phyloP scores from a whole-genome alignment of 176 grass and related monocot genomes.

The Olyra latifolia region DNA sequence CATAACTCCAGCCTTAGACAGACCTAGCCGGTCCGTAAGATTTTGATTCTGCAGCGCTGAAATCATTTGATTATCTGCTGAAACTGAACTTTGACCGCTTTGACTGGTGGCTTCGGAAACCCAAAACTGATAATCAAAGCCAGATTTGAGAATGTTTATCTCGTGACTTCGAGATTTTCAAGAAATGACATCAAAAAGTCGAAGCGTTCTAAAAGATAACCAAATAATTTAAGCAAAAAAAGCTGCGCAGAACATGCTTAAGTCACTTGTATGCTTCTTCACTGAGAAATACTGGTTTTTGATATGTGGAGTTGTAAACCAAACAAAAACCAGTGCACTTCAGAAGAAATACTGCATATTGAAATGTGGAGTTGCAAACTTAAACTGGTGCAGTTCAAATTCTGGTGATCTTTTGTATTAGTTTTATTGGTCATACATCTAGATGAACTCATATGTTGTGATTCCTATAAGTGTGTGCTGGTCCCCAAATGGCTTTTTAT shows the following conservation, averaged over 20 bases:
- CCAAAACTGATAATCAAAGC: too few relatives aligned
- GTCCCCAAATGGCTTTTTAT: not conserved
- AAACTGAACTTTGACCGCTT: too few relatives aligned
- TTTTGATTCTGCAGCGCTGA: too few relatives aligned
- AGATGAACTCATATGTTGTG: not conserved
- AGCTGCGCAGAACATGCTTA: not conserved
- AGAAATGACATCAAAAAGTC: too few relatives aligned
- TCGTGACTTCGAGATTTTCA: too few relatives aligned
- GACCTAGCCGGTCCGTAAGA: not conserved
- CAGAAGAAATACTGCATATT: not conserved
- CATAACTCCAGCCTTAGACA: not conserved
- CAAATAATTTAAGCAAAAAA: too few relatives aligned
- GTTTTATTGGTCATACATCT: not conserved
- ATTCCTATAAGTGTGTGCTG: not conserved
- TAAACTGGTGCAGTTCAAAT: not conserved
- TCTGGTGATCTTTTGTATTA: not conserved
- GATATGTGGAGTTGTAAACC: not conserved
- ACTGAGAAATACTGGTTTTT: not conserved
- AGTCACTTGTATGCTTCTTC: not conserved
- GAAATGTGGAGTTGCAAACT: not conserved
- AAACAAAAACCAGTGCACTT: not conserved
- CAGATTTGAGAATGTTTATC: too few relatives aligned
- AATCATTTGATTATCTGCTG: too few relatives aligned
- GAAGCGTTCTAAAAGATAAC: too few relatives aligned
- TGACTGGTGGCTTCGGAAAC: too few relatives aligned